These are phyloP conservation scores for Botrytis medusae DNA, from an alignment of 2,329 filamentous ascomycete genomes.

Conservation along the genomic window DNA sequence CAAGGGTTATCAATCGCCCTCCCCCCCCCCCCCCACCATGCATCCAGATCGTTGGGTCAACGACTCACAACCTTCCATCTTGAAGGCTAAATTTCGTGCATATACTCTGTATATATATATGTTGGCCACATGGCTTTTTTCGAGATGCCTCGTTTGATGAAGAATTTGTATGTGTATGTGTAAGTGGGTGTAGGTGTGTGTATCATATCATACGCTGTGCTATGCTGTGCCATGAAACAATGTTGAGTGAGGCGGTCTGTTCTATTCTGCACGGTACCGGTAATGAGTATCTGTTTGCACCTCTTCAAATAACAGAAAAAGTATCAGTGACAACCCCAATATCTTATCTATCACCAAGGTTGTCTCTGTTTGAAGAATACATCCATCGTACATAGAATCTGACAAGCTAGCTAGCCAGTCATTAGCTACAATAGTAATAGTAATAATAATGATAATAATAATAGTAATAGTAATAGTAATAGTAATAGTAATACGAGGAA, in stretches of 20 bases:
- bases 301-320: not conserved
- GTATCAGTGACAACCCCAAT: too few species aligned
- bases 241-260: not conserved
- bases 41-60: slow-evolving; percentile 6
- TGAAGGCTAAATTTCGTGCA: not conserved
- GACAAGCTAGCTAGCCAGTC: not conserved
- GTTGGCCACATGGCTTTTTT: not conserved
- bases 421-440: too few species aligned
- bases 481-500: not conserved
- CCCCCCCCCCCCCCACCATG: not conserved
- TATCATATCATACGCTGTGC: not conserved
- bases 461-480: too few species aligned
- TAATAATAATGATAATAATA: too few species aligned
- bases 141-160: not conserved
- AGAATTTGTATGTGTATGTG: not conserved
- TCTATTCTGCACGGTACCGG: not conserved
- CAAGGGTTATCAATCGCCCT: not conserved
- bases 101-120: not conserved
- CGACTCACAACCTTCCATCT: not conserved
- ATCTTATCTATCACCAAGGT: not conserved
- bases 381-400: not conserved
- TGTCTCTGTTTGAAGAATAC: not conserved
- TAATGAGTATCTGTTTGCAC: not conserved
- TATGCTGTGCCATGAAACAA: too few species aligned
- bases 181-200: too few species aligned